These are phyloP conservation scores for Aspergillus clavatus DNA, from an alignment of 2,329 filamentous ascomycete species.

Conservation along the genomic window DNA sequence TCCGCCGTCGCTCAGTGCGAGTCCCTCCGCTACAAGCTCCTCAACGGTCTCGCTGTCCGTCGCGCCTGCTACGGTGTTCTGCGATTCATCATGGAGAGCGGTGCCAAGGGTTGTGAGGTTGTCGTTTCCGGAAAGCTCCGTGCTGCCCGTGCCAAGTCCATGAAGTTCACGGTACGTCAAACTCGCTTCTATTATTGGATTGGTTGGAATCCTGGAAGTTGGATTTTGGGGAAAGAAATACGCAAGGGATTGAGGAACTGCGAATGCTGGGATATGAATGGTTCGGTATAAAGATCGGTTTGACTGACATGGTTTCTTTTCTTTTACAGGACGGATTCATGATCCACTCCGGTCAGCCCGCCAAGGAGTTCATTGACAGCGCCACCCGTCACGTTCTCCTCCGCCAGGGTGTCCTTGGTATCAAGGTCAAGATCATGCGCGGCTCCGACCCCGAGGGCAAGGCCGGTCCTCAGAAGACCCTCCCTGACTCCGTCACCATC, in stretches of 20 bases:
- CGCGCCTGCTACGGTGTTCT: constrained; percentile 99
- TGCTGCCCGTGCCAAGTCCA: constrained; percentile 98
- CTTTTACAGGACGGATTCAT: constrained; percentile 87
- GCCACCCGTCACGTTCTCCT: constrained; percentile 99
- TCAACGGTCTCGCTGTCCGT: constrained; percentile 98
- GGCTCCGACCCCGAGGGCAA: constrained; percentile 99
- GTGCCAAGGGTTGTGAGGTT: constrained; percentile 99
- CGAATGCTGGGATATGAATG: neutral
- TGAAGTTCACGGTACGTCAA: constrained; percentile 93
- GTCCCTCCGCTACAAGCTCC: constrained; percentile 99
- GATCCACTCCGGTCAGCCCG: constrained; percentile 99
- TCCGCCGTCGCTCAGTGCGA: constrained; percentile 99
- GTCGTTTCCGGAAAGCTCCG: constrained; percentile 99
- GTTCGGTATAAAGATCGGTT: neutral
- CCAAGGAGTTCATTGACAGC: constrained; percentile 98
- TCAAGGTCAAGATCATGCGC: constrained; percentile 99
- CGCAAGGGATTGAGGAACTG: neutral
- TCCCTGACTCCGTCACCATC: constrained; percentile 97
- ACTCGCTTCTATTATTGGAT: too few relatives aligned
- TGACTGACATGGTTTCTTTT: constrained; percentile 11
- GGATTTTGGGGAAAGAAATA: neutral
- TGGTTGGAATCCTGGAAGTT: too few relatives aligned
- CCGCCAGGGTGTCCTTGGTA: constrained; percentile 98
- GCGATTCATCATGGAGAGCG: constrained; percentile 99
- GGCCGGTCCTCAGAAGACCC: constrained; percentile 92